Percentiles rank a stretch among this genome's conserved stretches.
Conservation (phyloP, 495 filamentous ascomycete species). For the Extremus antarcticus region DNA sequence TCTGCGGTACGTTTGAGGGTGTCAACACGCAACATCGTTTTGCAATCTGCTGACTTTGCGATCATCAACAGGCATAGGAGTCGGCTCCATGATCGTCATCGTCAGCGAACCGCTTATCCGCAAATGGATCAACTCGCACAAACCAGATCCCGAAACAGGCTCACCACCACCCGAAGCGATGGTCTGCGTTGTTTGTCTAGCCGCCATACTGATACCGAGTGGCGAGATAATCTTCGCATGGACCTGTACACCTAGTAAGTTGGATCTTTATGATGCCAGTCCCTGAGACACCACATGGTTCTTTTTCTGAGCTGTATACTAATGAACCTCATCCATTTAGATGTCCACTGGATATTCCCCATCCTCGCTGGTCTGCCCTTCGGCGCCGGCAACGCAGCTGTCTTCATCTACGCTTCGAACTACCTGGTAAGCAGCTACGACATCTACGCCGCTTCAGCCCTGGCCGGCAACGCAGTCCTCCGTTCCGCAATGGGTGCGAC, state of each 20-base stretch:
- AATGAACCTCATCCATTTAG: too few relatives aligned
- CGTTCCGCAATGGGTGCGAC: conserved; percentile 58
- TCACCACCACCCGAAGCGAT: conserved; percentile 61
- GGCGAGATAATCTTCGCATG: conserved; percentile 72
- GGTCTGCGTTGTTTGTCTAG: conserved; percentile 60
- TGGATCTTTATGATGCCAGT: too few relatives aligned
- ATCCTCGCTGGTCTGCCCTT: conserved; percentile 71
- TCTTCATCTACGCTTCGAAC: conserved; percentile 71
- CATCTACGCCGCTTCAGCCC: conserved; percentile 62
- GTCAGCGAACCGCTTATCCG: conserved; percentile 58
- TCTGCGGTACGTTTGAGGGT: conserved; percentile 36
- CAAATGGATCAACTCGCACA: conserved; percentile 58
- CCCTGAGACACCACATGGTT: too few relatives aligned
- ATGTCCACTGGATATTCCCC: conserved; percentile 65
- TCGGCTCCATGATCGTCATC: conserved; percentile 61
- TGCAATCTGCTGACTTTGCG: background rate
- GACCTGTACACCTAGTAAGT: conserved; percentile 67
- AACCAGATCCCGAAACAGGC: conserved; percentile 57
- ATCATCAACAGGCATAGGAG: conserved; percentile 42
- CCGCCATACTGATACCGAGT: conserved; percentile 53
- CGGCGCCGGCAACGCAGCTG: conserved; percentile 61
- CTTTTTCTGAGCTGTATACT: too few relatives aligned
- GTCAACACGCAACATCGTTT: background rate
- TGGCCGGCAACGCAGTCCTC: conserved; percentile 66
- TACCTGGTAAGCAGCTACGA: conserved; percentile 72